Evolutionary conservation across 202 grass and related monocot species (phyloP).

Genomic region (Musa balbisiana): DNA sequence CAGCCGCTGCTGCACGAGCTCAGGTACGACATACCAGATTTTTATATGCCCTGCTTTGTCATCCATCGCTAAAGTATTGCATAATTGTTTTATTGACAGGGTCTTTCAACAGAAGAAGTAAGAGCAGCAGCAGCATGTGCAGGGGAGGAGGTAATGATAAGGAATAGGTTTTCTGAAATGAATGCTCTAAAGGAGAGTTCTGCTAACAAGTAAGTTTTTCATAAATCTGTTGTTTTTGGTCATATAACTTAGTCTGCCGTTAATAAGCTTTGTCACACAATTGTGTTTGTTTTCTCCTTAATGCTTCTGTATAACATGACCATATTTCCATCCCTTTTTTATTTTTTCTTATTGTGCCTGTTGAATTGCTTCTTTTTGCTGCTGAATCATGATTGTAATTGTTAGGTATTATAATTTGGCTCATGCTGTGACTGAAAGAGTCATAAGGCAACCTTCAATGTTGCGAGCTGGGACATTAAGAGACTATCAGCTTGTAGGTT

Average conservation of each 20-base stretch:
- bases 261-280: not conserved
- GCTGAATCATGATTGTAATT: constrained; percentile 2
- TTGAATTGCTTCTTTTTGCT: constrained; percentile 12
- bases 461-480: constrained; percentile 81
- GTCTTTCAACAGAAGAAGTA: constrained; percentile 93
- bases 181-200: constrained; percentile 79
- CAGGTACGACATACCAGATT: constrained; percentile 39
- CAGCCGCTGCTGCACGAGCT: constrained; percentile 70
- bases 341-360: not conserved
- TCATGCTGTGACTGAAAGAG: constrained; percentile 86
- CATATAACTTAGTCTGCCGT: not conserved
- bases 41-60: constrained; percentile 7
- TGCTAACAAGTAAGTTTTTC: constrained; percentile 79
- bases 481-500: constrained; percentile 91
- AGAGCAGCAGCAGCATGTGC: constrained; percentile 83
- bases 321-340: not conserved
- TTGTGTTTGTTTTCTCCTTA: not conserved
- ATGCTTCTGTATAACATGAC: not conserved
- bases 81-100: constrained; percentile 40
- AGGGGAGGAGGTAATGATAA: constrained; percentile 97
- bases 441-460: constrained; percentile 84
- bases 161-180: constrained; percentile 97
- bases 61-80: not conserved
- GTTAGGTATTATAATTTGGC: constrained; percentile 93
- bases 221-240: not conserved